A percentile compares a stretch with the other conserved stretches of the same genome.
These are phyloP conservation scores for Vicia faba DNA, from an alignment of 306 rosid species.

Conservation along the genomic window DNA sequence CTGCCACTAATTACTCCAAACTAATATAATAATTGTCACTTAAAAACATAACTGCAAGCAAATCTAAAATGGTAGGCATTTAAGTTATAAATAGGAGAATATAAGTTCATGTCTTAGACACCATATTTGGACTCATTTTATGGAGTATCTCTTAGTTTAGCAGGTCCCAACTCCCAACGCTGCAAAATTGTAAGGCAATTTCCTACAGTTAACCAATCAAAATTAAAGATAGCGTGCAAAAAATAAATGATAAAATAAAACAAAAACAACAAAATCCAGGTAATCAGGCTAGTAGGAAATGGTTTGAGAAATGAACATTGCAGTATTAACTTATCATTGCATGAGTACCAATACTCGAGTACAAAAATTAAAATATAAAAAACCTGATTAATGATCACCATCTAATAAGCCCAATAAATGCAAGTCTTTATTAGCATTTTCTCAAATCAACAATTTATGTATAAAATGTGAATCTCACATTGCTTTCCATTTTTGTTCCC, in stretches of 20 bases:
- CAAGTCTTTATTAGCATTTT: not conserved
- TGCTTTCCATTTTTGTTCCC: conserved; percentile 6
- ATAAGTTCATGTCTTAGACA: conserved; percentile 1
- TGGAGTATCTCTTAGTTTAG: conserved; percentile 25
- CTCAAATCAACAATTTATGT: not conserved
- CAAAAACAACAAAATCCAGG: not conserved
- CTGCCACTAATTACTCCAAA: no score
- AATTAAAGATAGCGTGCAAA: not conserved
- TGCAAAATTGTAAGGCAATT: conserved; percentile 5
- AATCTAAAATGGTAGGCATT: conserved; percentile 5
- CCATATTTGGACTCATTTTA: conserved; percentile 6
- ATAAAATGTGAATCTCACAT: not conserved
- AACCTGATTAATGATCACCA: conserved; percentile 7
- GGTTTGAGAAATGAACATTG: conserved; percentile 7
- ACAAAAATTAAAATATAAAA: not conserved
- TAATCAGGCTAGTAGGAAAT: conserved; percentile 10
- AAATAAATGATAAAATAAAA: not conserved
- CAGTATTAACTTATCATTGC: not conserved
- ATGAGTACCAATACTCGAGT: conserved; percentile 10
- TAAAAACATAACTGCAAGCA: not conserved
- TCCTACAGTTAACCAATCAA: not conserved
- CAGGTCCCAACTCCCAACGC: not conserved
- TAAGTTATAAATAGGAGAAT: conserved; percentile 9
- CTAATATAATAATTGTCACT: no score
- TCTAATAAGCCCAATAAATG: conserved; percentile 23